These are phyloP conservation scores for Schizonepeta tenuifolia DNA, from an alignment of 257 asterid species.

Conservation along the genomic window DNA sequence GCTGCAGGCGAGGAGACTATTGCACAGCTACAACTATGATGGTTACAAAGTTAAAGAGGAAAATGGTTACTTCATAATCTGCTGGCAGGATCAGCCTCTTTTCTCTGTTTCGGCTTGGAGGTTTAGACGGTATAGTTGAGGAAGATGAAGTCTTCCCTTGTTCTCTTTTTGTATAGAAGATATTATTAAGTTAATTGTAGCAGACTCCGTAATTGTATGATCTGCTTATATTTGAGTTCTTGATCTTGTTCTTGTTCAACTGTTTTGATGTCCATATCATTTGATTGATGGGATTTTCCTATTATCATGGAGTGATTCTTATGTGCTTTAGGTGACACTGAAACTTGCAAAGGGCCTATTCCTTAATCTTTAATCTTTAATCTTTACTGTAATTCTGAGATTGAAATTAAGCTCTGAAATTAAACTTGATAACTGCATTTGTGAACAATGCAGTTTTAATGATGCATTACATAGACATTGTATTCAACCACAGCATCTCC, in stretches of 20 bases:
- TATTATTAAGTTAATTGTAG: not conserved
- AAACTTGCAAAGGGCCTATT: not conserved
- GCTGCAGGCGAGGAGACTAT: conserved; percentile 61
- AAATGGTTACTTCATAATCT: conserved; percentile 63
- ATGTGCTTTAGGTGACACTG: not conserved
- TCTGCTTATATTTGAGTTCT: conserved; percentile 20
- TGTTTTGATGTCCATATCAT: not conserved
- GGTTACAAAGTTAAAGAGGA: conserved; percentile 62
- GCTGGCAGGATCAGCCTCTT: conserved; percentile 80
- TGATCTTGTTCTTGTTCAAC: not conserved
- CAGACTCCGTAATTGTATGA: conserved; percentile 16
- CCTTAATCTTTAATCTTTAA: not conserved
- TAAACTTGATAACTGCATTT: not conserved
- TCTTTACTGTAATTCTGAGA: not conserved
- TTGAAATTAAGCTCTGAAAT: not conserved
- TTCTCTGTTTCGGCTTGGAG: conserved; percentile 78
- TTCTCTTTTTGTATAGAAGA: conserved; percentile 27
- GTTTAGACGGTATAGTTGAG: conserved; percentile 42
- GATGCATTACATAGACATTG: conserved; percentile 54
- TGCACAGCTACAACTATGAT: conserved; percentile 58
- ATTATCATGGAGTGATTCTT: not conserved
- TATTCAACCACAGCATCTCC: conserved; percentile 73
- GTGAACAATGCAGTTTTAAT: conserved; percentile 22
- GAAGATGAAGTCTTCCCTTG: not conserved
- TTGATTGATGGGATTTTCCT: not conserved